phyloP scores from a whole-genome alignment of 2,329 filamentous ascomycete genomes.

The Fusarium sp. region DNA sequence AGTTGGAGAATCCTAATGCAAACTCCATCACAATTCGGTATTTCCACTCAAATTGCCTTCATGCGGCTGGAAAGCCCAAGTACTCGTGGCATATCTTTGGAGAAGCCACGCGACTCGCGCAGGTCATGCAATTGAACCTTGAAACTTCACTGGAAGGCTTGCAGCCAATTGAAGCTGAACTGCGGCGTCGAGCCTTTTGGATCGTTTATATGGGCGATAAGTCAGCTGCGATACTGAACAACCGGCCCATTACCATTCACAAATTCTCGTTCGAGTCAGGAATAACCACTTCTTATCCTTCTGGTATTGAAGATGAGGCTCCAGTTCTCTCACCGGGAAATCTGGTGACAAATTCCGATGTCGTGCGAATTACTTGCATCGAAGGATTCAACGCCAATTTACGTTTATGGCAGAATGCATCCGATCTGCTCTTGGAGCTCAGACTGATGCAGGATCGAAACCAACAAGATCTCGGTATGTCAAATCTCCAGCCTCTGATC shows the following conservation, averaged over 20 bases:
- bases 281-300: slow-evolving; percentile 54
- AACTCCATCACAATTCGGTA: slow-evolving; percentile 59
- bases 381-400: slow-evolving; percentile 59
- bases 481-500: slow-evolving; percentile 16
- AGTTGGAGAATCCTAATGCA: slow-evolving; percentile 57
- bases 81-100: slow-evolving; percentile 61
- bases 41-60: slow-evolving; percentile 60
- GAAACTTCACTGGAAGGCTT: slow-evolving; percentile 54
- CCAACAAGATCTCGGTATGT: slow-evolving; percentile 11
- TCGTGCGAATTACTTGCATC: slow-evolving; percentile 48
- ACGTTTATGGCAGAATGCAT: slow-evolving; percentile 56
- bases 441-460: slow-evolving; percentile 49
- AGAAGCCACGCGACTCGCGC: slow-evolving; percentile 56
- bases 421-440: slow-evolving; percentile 55
- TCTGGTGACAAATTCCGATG: slow-evolving; percentile 23
- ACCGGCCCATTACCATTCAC: slow-evolving; percentile 58
- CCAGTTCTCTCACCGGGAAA: slow-evolving; percentile 30
- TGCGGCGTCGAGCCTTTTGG: slow-evolving; percentile 55
- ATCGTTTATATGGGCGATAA: slow-evolving; percentile 57
- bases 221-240: slow-evolving; percentile 55
- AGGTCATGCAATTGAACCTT: slow-evolving; percentile 58
- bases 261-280: slow-evolving; percentile 57
- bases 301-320: slow-evolving; percentile 48
- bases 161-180: slow-evolving; percentile 54
- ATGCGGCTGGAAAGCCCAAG: slow-evolving; percentile 57